A percentile compares a stretch with the other conserved stretches of the same genome.
phyloP scores from a whole-genome alignment of 2,329 filamentous ascomycete species.

The Fusarium sp. region DNA sequence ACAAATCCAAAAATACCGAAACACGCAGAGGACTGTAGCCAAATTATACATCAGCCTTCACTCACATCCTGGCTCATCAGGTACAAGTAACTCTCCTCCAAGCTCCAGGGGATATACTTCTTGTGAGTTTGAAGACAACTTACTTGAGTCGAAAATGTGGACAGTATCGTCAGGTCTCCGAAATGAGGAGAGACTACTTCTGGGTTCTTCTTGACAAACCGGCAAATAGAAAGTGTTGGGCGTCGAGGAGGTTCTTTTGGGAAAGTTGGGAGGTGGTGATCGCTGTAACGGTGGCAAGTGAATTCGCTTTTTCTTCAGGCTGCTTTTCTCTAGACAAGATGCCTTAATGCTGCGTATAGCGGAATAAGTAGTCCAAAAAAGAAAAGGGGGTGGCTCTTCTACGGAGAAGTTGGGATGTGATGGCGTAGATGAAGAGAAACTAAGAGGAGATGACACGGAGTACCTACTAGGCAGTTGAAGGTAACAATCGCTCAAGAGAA shows the following conservation, averaged over 20 bases:
- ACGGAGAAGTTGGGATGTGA: conserved; percentile 36
- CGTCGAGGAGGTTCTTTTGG: not conserved
- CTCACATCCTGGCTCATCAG: not conserved
- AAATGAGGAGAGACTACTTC: not conserved
- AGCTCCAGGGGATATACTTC: not conserved
- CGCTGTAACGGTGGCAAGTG: conserved; percentile 26
- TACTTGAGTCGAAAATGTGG: not conserved
- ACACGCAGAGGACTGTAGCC: not conserved
- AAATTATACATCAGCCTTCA: not conserved
- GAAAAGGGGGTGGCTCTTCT: conserved; percentile 23
- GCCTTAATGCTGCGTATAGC: conserved; percentile 48
- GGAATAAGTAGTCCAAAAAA: conserved; percentile 48
- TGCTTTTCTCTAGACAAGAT: conserved; percentile 40
- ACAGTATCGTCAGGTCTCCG: not conserved
- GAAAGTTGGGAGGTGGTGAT: conserved; percentile 17
- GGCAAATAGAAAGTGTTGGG: not conserved
- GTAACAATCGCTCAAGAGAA: not conserved
- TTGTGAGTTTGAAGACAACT: not conserved
- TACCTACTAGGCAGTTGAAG: not conserved
- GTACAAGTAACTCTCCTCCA: not conserved
- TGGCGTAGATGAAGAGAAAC: conserved; percentile 25
- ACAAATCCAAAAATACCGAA: not conserved
- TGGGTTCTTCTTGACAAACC: not conserved
- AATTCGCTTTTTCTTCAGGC: conserved; percentile 29
- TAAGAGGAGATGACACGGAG: not conserved